Conservation (phyloP, 306 rosid genomes). For the Ceratonia siliqua region DNA sequence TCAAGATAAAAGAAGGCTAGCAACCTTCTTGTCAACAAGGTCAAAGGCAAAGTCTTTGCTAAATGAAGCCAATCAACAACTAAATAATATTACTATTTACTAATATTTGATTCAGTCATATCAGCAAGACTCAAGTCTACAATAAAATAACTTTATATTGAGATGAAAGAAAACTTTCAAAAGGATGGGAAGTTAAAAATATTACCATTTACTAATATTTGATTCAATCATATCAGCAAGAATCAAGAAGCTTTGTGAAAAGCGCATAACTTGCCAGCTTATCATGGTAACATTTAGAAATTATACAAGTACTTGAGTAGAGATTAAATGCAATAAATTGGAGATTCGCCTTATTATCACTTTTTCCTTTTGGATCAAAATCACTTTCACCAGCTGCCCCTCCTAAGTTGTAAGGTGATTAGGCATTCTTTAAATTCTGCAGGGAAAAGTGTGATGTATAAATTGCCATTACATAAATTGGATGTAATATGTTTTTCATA, state of each 20-base stretch:
- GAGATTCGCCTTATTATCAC: conserved; percentile 81
- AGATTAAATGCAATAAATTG: conserved; percentile 10
- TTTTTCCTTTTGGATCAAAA: conserved; percentile 96
- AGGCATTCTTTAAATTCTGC: conserved; percentile 93
- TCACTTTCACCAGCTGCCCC: conserved; percentile 99
- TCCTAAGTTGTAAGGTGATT: conserved; percentile 95
- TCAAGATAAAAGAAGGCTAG: background rate
- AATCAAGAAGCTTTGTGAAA: conserved; percentile 96
- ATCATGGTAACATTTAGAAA: conserved; percentile 43
- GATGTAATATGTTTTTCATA: too few relatives aligned
- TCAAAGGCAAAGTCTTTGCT: background rate
- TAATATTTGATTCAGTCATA: background rate
- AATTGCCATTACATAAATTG: conserved; percentile 4
- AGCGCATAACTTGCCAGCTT: conserved; percentile 85
- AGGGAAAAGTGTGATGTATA: conserved; percentile 1
- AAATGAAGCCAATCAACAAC: background rate
- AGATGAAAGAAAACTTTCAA: background rate
- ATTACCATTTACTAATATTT: background rate
- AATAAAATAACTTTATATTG: background rate
- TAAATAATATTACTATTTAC: background rate
- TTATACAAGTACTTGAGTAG: conserved; percentile 11
- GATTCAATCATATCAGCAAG: background rate
- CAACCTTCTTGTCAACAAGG: background rate
- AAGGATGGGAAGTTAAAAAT: background rate
- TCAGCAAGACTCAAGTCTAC: background rate